phyloP scores from a whole-genome alignment of 2,329 filamentous ascomycete genomes.

The Grosmannia penicillata region DNA sequence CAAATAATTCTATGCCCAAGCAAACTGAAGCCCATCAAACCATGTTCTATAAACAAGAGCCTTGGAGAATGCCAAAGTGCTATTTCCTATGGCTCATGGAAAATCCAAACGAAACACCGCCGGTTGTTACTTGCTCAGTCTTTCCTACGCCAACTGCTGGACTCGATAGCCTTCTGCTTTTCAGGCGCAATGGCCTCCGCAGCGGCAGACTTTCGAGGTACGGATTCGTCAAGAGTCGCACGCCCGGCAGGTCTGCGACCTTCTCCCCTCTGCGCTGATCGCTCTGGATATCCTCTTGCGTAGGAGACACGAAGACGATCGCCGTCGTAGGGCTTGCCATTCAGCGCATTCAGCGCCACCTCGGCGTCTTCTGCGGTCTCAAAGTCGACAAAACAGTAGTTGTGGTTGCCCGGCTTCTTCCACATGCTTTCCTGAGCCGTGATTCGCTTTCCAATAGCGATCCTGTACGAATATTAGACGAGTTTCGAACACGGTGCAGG shows the following conservation, averaged over 20 bases:
- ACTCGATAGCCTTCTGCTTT: conserved; percentile 1
- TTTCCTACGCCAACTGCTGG: conserved; percentile 4
- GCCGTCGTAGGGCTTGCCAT: conserved; percentile 14
- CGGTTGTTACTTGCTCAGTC: too few species aligned
- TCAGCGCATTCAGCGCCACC: conserved; percentile 28
- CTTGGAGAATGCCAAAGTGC: too few species aligned
- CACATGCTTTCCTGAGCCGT: conserved; percentile 41
- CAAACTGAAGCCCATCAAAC: too few species aligned
- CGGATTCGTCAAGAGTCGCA: neutral
- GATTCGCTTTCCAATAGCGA: conserved; percentile 34
- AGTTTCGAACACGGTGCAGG: neutral
- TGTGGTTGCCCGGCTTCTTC: conserved; percentile 36
- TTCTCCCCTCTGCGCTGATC: neutral
- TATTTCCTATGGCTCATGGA: too few species aligned
- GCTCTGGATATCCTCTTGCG: neutral
- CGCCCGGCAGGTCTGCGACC: neutral
- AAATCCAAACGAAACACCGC: too few species aligned
- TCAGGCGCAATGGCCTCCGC: neutral
- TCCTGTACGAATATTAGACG: conserved; percentile 7
- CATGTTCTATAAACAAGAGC: too few species aligned
- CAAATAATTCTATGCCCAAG: too few species aligned
- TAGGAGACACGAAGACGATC: conserved; percentile 4
- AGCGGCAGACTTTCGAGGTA: neutral
- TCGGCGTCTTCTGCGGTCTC: conserved; percentile 34
- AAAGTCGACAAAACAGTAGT: conserved; percentile 55